Conservation (phyloP, 2,329 filamentous ascomycete species). For the Fusarium setosum region DNA sequence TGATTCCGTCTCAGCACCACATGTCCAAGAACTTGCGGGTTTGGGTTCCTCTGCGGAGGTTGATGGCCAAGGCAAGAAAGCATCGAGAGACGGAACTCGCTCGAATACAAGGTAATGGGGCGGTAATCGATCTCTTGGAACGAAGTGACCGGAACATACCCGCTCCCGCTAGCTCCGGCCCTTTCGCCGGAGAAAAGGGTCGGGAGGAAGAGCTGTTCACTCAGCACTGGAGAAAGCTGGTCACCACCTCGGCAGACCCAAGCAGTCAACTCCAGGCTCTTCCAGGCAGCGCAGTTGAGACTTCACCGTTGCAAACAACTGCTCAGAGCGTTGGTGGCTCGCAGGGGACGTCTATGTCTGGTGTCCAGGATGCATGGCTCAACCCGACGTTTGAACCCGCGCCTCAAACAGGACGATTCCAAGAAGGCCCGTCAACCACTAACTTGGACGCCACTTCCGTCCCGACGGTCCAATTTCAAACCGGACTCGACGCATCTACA, state of each 20-base stretch:
- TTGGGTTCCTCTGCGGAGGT: slow-evolving; percentile 54
- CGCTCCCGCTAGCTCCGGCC: slow-evolving; percentile 45
- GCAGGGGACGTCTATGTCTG: background rate
- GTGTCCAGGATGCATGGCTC: background rate
- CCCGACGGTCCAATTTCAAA: background rate
- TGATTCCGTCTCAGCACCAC: slow-evolving; percentile 44
- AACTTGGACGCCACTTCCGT: background rate
- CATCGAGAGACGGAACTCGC: slow-evolving; percentile 52
- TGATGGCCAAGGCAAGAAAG: slow-evolving; percentile 52
- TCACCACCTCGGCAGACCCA: background rate
- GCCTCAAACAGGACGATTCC: background rate
- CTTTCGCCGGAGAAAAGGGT: slow-evolving; percentile 5
- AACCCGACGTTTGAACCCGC: background rate
- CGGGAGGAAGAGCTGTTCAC: slow-evolving; percentile 6
- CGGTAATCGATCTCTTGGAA: slow-evolving; percentile 43
- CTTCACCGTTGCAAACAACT: background rate
- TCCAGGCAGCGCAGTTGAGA: rapidly evolving
- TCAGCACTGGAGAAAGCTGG: slow-evolving; percentile 27
- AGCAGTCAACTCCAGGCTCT: background rate
- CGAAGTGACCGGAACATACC: slow-evolving; percentile 41
- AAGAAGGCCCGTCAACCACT: background rate
- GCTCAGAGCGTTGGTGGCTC: background rate
- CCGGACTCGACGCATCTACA: background rate
- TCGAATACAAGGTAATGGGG: slow-evolving; percentile 44
- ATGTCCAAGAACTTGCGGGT: slow-evolving; percentile 47